Conservation (phyloP, 1,284 basidiomycete species). For the Phellopilus nigrolimitatus region DNA sequence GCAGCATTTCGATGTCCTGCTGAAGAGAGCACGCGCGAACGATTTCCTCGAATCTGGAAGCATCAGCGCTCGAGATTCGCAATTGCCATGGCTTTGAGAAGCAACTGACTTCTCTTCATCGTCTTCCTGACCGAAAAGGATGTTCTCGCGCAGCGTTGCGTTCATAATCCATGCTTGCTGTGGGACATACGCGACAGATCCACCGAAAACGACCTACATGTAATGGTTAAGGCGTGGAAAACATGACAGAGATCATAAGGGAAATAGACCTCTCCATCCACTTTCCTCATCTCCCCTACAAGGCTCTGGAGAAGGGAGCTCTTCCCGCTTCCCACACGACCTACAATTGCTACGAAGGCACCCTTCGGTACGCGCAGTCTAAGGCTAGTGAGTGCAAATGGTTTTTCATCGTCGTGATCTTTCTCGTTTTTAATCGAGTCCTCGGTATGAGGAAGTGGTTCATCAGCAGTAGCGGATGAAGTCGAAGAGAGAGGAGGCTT, state of each 20-base stretch:
- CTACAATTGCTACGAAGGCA: constrained; percentile 68
- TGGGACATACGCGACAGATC: constrained; percentile 69
- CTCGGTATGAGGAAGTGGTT: not conserved
- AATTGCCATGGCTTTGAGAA: not conserved
- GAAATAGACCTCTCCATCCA: constrained; percentile 43
- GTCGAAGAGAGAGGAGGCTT: not conserved
- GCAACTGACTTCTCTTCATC: constrained; percentile 43
- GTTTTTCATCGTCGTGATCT: constrained; percentile 39
- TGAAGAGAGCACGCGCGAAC: constrained; percentile 67
- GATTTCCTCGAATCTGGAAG: constrained; percentile 45
- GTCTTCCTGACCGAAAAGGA: constrained; percentile 58
- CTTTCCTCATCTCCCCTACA: constrained; percentile 76
- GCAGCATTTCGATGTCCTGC: constrained; percentile 68
- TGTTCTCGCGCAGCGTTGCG: constrained; percentile 63
- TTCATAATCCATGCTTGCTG: constrained; percentile 81
- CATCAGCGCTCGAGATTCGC: not conserved
- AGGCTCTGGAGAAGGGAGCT: constrained; percentile 65
- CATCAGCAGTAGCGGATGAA: not conserved
- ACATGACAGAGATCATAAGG: not conserved
- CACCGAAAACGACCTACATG: constrained; percentile 39
- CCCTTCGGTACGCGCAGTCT: constrained; percentile 56
- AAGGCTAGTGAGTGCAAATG: constrained; percentile 58
- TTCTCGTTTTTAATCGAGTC: constrained; percentile 13
- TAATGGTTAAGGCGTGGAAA: not conserved
- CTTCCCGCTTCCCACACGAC: constrained; percentile 72